Evolutionary conservation across 2,329 filamentous ascomycete species (phyloP).

Genomic region (Akanthomyces lecanii): DNA sequence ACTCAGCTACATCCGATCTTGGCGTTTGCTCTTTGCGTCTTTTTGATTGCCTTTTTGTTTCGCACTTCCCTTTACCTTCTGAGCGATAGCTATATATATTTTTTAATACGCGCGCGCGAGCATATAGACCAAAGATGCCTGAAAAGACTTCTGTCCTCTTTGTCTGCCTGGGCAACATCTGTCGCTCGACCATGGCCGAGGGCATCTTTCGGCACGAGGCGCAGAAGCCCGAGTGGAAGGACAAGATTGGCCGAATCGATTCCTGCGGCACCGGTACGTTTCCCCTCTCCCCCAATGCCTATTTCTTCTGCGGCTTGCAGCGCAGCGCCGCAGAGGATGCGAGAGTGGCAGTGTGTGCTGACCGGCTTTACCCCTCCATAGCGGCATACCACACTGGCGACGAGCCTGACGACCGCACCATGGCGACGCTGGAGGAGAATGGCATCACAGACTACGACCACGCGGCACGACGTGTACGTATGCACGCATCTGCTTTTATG

Average conservation of each 20-base stretch:
- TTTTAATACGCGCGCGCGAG: not conserved
- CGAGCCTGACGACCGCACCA: constrained; percentile 75
- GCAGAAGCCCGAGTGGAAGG: constrained; percentile 55
- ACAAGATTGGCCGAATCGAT: constrained; percentile 65
- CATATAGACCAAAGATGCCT: constrained; percentile 16
- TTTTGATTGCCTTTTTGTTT: not conserved
- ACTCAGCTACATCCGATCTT: no score
- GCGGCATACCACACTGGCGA: constrained; percentile 79
- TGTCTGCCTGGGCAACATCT: constrained; percentile 97
- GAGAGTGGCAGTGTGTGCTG: not conserved
- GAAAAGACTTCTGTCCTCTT: constrained; percentile 72
- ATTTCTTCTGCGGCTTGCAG: not conserved
- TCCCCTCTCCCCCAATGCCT: not conserved
- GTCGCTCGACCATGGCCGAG: constrained; percentile 90
- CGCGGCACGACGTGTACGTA: constrained; percentile 65
- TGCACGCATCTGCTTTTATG: no score
- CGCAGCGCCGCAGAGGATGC: not conserved
- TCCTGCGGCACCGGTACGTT: constrained; percentile 71
- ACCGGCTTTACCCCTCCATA: constrained; percentile 24
- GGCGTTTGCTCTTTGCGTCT: no score
- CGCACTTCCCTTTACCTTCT: not conserved
- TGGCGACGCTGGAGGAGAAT: constrained; percentile 69
- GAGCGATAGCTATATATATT: not conserved
- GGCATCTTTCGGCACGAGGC: constrained; percentile 77
- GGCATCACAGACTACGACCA: constrained; percentile 76